Base-by-base conservation (phyloP, 2,329 filamentous ascomycete genomes). In the Rachicladosporium sp. region DNA sequence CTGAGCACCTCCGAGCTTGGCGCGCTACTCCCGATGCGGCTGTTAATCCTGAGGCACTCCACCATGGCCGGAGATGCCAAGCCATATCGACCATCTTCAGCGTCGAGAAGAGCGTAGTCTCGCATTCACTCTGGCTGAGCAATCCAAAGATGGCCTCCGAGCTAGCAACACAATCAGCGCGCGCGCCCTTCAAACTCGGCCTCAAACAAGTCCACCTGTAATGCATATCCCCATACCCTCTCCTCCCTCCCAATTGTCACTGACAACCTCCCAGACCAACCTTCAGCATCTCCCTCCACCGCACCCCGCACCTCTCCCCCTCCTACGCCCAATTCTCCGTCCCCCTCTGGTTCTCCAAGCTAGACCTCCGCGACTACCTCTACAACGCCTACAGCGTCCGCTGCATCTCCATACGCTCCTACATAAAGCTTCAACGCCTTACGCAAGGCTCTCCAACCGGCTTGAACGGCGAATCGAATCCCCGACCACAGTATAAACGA, bases 301-400 rank as follows among this genome's bases (percentile, higher is more conserved):
- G 79, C 50, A 81, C 78, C 43, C 75, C 77, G 23, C 70, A 74
- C 50, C 74, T 83, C 39, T 80, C 84, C 6, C 78, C 88, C 12
- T 81, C 78, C 60, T 86, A 84, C 60, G 91, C 89, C 47, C 81
- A 79, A 53, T 98, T 98, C 75, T 73, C 80, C 55, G 89, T 95
- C 27, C 91, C 91, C 8, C 73, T 96, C 52, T 78, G 76, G 53
- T 87, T 95, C 71, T 93, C 86, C 71, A 98, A 98, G 67, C 80
- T 96, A 63, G 91, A 98, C 61, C 68, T 98, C 32, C 84, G 87
- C 62, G 88, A 95, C 68, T 98, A 96, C 68, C 80, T 98, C 46
- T 83, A 76, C 67, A 79, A 93, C 61, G 74, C 75, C 33, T 98
- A 98, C 70, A 71, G 74, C 44, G 79, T 96, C 45, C 73, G 79